phyloP scores from a whole-genome alignment of 139 green algal species.

The Picochlorum sp. region DNA sequence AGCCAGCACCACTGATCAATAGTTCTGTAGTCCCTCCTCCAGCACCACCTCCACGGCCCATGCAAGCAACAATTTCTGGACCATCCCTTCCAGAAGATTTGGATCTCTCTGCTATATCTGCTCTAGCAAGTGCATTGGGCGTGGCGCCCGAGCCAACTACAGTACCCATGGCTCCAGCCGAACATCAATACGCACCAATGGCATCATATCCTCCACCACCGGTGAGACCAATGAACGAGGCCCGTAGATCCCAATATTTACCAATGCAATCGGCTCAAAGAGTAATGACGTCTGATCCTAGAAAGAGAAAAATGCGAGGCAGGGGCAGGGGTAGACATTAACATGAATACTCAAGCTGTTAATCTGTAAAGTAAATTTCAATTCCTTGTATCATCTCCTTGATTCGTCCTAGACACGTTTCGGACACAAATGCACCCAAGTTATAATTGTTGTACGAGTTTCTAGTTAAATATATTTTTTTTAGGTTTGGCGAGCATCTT shows the following conservation, averaged over 20 bases:
- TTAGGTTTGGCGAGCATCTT: neutral
- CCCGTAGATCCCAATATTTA: too few species aligned
- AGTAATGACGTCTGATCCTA: too few species aligned
- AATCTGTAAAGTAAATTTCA: too few species aligned
- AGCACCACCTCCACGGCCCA: neutral
- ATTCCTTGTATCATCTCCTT: too few species aligned
- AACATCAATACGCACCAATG: too few species aligned
- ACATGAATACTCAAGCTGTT: too few species aligned
- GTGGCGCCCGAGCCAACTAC: neutral
- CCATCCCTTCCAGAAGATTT: neutral
- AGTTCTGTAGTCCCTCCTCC: too few species aligned
- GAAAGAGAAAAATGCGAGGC: neutral
- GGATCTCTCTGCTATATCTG: constrained; percentile 5
- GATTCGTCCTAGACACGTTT: too few species aligned
- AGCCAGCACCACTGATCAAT: too few species aligned
- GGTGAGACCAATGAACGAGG: too few species aligned
- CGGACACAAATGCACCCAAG: neutral
- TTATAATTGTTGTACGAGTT: neutral
- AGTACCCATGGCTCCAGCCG: neutral
- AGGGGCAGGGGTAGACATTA: neutral
- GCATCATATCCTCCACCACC: neutral
- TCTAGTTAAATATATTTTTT: neutral
- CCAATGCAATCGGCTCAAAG: too few species aligned
- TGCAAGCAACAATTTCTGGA: neutral
- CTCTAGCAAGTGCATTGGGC: constrained; percentile 11